phyloP scores from a whole-genome alignment of 768 basidiomycete species.

The Suillus discolor region DNA sequence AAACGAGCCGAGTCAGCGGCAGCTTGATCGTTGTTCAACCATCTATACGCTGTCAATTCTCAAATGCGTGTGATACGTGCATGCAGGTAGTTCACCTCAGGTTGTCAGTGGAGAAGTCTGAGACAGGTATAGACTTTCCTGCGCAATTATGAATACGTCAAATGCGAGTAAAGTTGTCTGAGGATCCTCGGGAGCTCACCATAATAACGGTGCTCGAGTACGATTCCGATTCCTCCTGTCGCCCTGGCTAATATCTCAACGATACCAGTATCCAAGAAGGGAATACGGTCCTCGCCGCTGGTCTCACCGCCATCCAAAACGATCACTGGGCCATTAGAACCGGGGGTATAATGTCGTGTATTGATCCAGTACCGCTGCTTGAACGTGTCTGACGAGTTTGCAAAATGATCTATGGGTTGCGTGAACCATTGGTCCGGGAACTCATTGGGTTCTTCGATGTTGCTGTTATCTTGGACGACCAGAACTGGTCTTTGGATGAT shows the following conservation, averaged over 20 bases:
- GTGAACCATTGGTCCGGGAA: constrained; percentile 71
- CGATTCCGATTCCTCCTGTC: constrained; percentile 85
- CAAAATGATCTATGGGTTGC: constrained; percentile 87
- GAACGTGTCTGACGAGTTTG: constrained; percentile 62
- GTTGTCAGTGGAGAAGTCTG: constrained; percentile 79
- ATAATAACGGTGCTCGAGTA: constrained; percentile 94
- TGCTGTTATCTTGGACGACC: constrained; percentile 23
- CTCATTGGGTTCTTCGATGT: constrained; percentile 28
- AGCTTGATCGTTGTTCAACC: constrained; percentile 88
- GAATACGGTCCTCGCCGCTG: constrained; percentile 66
- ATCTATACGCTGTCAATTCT: constrained; percentile 44
- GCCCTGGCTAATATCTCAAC: constrained; percentile 82
- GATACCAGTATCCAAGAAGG: constrained; percentile 73
- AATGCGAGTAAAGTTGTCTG: background rate
- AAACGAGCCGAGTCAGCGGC: constrained; percentile 93
- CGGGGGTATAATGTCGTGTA: constrained; percentile 73
- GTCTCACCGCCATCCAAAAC: constrained; percentile 95
- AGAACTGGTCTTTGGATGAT: constrained; percentile 17
- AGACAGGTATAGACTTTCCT: constrained; percentile 78
- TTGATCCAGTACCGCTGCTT: constrained; percentile 93
- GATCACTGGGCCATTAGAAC: constrained; percentile 79
- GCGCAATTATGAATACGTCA: constrained; percentile 1
- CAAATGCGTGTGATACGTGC: background rate
- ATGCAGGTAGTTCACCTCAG: constrained; percentile 52
- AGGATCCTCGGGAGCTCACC: constrained; percentile 42